Evolutionary conservation across 345 rosid genomes (phyloP).

Genomic region (Citrus trifoliata): DNA sequence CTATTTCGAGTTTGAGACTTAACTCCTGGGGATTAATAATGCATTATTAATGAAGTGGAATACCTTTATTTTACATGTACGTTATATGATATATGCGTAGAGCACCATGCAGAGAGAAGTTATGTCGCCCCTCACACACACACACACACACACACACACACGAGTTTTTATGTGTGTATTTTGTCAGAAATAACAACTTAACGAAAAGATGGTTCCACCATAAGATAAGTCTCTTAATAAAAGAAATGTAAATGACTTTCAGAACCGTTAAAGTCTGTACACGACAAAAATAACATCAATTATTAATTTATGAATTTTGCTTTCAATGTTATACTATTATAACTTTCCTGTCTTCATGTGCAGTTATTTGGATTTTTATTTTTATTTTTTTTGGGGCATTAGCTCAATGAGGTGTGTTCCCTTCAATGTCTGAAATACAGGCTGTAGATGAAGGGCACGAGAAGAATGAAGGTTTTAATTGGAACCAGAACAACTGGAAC

Average conservation of each 20-base stretch:
- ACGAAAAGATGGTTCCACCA: not conserved
- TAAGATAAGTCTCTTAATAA: not conserved
- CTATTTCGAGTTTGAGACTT: not conserved
- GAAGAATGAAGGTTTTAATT: slow-evolving; percentile 25
- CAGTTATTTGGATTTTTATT: not conserved
- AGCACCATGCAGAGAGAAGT: not conserved
- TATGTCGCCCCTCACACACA: not conserved
- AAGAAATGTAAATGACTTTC: not conserved
- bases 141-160: no score
- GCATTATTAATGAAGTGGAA: not conserved
- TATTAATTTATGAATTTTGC: not conserved
- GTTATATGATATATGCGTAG: not conserved
- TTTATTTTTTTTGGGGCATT: not conserved
- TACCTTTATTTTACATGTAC: not conserved
- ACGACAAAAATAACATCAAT: not conserved
- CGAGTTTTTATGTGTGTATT: not conserved
- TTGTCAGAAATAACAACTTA: not conserved
- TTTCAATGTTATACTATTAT: not conserved
- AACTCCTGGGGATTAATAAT: not conserved
- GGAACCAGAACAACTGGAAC: slow-evolving; percentile 22
- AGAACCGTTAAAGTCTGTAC: not conserved
- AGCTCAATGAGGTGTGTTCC: not conserved
- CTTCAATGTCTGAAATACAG: slow-evolving; percentile 17
- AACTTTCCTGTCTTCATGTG: not conserved
- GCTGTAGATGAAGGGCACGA: slow-evolving; percentile 24